Percentiles rank a stretch among this genome's conserved stretches.
Conservation (phyloP, 1,139 yeast species). For the Yamadazyma aaseri region DNA sequence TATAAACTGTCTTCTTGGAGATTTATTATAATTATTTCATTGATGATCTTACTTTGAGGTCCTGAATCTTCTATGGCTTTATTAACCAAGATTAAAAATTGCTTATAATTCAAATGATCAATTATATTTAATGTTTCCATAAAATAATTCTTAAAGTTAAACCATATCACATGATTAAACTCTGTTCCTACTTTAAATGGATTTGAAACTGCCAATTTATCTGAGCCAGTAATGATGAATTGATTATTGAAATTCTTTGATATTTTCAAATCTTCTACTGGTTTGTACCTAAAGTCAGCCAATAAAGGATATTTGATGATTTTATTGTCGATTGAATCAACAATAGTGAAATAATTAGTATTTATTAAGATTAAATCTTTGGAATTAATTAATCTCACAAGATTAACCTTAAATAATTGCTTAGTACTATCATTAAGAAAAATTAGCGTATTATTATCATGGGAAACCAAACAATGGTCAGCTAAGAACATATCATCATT, state of each 20-base stretch:
- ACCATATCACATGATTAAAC: slow-evolving; percentile 41
- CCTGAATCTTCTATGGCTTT: slow-evolving; percentile 21
- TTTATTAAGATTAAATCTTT: slow-evolving; percentile 23
- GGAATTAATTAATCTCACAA: slow-evolving; percentile 19
- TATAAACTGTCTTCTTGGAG: slow-evolving; percentile 29
- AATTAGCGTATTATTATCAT: slow-evolving; percentile 27
- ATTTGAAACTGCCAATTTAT: slow-evolving; percentile 35
- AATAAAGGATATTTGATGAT: slow-evolving; percentile 31
- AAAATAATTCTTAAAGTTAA: slow-evolving; percentile 34
- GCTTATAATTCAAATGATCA: slow-evolving; percentile 36
- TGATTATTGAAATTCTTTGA: slow-evolving; percentile 29
- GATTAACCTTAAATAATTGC: slow-evolving; percentile 22
- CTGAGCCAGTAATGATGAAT: slow-evolving; percentile 31
- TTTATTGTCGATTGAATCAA: slow-evolving; percentile 15
- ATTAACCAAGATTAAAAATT: slow-evolving; percentile 36
- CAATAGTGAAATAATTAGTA: slow-evolving; percentile 27
- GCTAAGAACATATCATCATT: slow-evolving; percentile 26
- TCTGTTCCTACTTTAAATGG: slow-evolving; percentile 27
- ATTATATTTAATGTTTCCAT: slow-evolving; percentile 35
- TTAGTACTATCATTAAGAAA: slow-evolving; percentile 19
- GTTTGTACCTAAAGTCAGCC: slow-evolving; percentile 27
- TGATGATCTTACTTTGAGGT: slow-evolving; percentile 20
- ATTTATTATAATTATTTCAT: slow-evolving; percentile 41
- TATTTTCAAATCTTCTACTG: slow-evolving; percentile 22
- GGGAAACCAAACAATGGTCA: slow-evolving; percentile 21